Evolutionary conservation across 192 early-diverging fungal species (phyloP), one percentile per base, ranked within the genome.

Genomic region (Chytriomyces sp.): DNA sequence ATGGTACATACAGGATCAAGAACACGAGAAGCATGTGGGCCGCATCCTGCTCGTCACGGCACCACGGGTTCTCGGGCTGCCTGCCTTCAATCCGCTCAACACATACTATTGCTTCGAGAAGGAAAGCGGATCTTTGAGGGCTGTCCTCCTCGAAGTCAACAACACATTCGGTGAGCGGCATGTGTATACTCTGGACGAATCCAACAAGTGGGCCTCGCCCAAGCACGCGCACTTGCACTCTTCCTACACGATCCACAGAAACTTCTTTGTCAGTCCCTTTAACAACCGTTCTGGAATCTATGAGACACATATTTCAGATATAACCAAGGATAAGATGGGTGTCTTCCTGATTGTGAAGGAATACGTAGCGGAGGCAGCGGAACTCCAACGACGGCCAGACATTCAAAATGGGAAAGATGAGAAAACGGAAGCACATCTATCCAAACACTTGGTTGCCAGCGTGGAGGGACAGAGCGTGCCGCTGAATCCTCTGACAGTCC

Each of bases 111-210:
- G 80, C 39, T 86, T 80, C 75, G 53, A 64, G 12, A 49, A 53
- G 49, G 4, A 1, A 2, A 52, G 3, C 5, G 37, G 25, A 4
- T 5, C 37, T 2, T 41, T 84, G 3, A 6, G 41, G 14, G 78
- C 72, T 10, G 58, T 80, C 12, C 52, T 88, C 3, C 66, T 88
- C 19, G 86, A 88, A 70, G 85, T 88, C 14, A 83, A 86, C 70
- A 88, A 88, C 68, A 88, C 86, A 2, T 88, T 88, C 66, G 76
- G 79, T 19, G 86, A 88, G 61, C 77, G 81, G 14, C 84, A 88
- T 65, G 52, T 88, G 30, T 88, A 88, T 39, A 53, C 86, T 10
- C 74, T 74, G 30, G 65, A 78, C 64, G 56, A 77, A 22, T 28
- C 26, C 26, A 81, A 67, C 54, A 17, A 19, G 37, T n/a, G 54